Evolutionary conservation across 257 asterid genomes (phyloP).

Genomic region (Capsicum pubescens): DNA sequence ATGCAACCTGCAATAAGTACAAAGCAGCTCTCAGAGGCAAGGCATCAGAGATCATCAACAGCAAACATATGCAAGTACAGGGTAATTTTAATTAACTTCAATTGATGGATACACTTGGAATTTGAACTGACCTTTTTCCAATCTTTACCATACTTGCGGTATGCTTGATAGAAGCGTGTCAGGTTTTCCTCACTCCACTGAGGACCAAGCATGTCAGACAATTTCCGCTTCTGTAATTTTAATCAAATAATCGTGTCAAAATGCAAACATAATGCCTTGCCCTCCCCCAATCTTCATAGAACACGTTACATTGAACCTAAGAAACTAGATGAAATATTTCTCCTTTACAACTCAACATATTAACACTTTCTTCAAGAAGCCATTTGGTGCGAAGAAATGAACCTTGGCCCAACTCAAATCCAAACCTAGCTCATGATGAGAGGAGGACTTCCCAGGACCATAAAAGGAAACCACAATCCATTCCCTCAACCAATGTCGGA

Average conservation of each 20-base stretch:
- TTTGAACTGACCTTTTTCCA: conserved; percentile 84
- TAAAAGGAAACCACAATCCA: conserved; percentile 15
- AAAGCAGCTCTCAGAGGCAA: conserved; percentile 24
- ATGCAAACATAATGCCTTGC: background rate
- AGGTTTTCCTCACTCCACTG: conserved; percentile 86
- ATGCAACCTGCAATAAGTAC: conserved; percentile 61
- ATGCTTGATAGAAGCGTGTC: conserved; percentile 79
- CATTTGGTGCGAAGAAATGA: background rate
- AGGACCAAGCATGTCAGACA: conserved; percentile 75
- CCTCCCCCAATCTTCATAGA: background rate
- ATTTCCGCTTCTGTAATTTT: conserved; percentile 78
- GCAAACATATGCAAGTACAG: conserved; percentile 18
- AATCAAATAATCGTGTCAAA: conserved; percentile 11
- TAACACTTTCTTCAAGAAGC: conserved; percentile 1
- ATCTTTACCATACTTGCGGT: conserved; percentile 79
- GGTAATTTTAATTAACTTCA: background rate
- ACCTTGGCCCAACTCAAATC: conserved; percentile 7
- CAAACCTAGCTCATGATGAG: background rate
- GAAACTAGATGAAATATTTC: background rate
- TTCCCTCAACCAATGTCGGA: background rate
- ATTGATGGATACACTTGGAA: conserved; percentile 15
- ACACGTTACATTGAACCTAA: background rate
- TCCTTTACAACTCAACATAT: conserved; percentile 10
- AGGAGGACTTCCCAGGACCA: background rate
- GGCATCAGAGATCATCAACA: conserved; percentile 27